Base-by-base conservation (phyloP, 2,329 filamentous ascomycete species). In the Alternaria sp. region DNA sequence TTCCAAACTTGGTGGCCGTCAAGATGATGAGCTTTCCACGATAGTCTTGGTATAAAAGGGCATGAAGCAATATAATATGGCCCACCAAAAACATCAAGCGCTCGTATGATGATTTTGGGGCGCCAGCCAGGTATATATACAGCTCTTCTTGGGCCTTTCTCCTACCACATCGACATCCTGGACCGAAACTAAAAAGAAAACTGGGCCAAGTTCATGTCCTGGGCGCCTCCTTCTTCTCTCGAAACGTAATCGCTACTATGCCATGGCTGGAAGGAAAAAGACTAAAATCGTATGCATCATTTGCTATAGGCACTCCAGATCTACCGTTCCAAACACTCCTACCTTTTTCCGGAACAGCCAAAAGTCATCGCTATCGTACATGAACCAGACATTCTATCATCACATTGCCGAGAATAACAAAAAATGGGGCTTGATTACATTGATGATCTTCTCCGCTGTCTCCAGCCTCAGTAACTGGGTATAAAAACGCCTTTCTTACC, bases 111-210 rank as follows among this genome's bases (percentile, higher is more conserved):
- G 15, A 17, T 11, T 40, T 3, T 17, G 8, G 5, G 3, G 36
- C 36, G n/a, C 36, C 11, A 9, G 9, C 9, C 1, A 10, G 9
- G n/a, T 40, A 40, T 17, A 6, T 17, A 40, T 17, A 40, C n/a
- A 2, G 36, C 36, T 17, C 36, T 17, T 40, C n/a, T 40, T 40
- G 36, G 9, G n/a, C 6, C 15, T 11, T 17, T 40, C 15, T 40
- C 15, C 7, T 17, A 17, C 36, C 3, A 11, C 1, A 40, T 40
- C n/a, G 0, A 11, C n/a, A 40, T 40, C 3, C 8, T 40, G 36
- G 32, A 2, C 9, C 2, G 8, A 1, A 11, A 11, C 2, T 0
- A 1, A 40, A 40, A 40, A 36, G 7, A 1, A 1, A 9, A 2
- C 0, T n/a, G 32, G 30, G 4, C n/a, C n/a, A n/a, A n/a, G 0